Base-by-base conservation (phyloP, 2,329 filamentous ascomycete species). In the Neospermospora avenae region DNA sequence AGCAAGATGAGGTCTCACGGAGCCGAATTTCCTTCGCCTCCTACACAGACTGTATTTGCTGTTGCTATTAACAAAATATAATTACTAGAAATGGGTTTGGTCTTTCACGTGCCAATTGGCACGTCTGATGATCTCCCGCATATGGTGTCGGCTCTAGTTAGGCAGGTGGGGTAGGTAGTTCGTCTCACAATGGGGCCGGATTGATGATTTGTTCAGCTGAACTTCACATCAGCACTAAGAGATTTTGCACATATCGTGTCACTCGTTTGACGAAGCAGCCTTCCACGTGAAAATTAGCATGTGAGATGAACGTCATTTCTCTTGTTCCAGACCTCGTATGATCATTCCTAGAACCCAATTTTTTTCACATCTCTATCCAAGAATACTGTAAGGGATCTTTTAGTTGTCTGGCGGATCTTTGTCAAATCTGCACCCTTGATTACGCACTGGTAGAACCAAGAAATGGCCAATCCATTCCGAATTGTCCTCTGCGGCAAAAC, bases 401-500 rank as follows among this genome's bases (percentile, higher is more conserved):
- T 39, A n/a, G 16, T n/a, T n/a, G 37, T 3, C 11, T 14, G 16
- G 34, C 34, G 11, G 3, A 11, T 37, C 34, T 4, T 37, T 37
- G 11, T 41, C 37, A n/a, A 41, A 20, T 10, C 39, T 8, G 20
- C 14, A 45, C 7, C 18, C 39, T 42, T 18, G 5, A 8, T 42
- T 10, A 20, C 7, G 42, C 3, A 13, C 11, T 3, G 11, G 10
- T 13, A 20, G 24, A 20, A 1, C 4, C 4, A 35, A 13, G 6
- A 13, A 55, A 55, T 44, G 53, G 53, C 53, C 4, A 31, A n/a
- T 3, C 35, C 51, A 14, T 10, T 45, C 25, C 53, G 53, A 16
- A 45, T 55, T 24, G 39, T 55, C n/a, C 39, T 55, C 4, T 55
- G 53, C 14, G 53, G 53, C 7, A 55, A 45, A 35, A 55, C 24